Evolutionary conservation across 225 moss, liverwort and hornwort genomes (phyloP), one percentile per base, ranked within the genome.

Genomic region (Sphagnum tenellum): DNA sequence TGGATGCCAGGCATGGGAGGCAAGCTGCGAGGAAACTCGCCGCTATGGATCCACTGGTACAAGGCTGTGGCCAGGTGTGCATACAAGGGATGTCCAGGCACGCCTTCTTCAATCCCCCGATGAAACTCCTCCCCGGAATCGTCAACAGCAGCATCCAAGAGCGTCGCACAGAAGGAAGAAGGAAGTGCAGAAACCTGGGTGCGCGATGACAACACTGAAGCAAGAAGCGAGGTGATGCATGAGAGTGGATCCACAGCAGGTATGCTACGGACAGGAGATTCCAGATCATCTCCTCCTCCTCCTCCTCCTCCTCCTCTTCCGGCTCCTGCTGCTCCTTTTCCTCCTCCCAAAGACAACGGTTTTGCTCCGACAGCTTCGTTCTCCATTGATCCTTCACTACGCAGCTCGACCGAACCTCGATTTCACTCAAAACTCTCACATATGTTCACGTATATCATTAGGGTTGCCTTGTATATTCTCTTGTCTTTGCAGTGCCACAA

Each of bases 51-150:
- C 91, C 94, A 95, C 14, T 74, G 67, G 67, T 67, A 71, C 67
- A 95, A 82, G 64, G 79, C 84, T 45, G 68, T 81, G 47, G 82
- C 84, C 44, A 95, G 61, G 65, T 86, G 82, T 13, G 72, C 82
- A 67, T 88, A 89, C 66, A 91, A 79, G 60, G 94, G 94, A 67
- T 89, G 78, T 14, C 64, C 50, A 5, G 86, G 91, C 5, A 95
- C 63, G 9, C 94, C 94, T 73, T 82, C 75, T 7, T 70, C 67
- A 44, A 79, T 67, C 45, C 75, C 69, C 59, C 59, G 52, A 52
- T 5, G 7, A 52, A 0, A 0, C 6, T 52, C 52, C 52, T 52
- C 7, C 0, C 9, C 9, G 45, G 61, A 47, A 5, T 61, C 61
- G 11, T 47, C 44, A 44, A 46, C 44, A 10, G 61, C 2, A 9